Conservation (phyloP, 192 early-diverging fungal species). For the Funneliformis geosporum region DNA sequence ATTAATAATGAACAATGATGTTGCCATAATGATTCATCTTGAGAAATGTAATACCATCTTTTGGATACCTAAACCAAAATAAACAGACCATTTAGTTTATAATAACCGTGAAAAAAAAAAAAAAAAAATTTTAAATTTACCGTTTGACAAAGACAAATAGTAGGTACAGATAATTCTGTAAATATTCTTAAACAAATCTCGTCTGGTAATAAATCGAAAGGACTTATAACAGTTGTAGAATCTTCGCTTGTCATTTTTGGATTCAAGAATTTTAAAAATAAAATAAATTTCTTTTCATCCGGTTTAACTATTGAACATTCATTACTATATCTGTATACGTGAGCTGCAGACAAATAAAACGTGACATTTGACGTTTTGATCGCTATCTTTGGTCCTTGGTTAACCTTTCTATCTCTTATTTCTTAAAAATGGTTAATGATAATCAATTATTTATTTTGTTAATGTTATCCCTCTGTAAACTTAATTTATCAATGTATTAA, state of each 20-base stretch:
- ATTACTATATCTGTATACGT: no score
- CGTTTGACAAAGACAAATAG: slow-evolving; percentile 13
- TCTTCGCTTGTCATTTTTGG: neutral
- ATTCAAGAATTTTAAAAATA: neutral
- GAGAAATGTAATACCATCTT: slow-evolving; percentile 1
- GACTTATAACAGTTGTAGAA: neutral
- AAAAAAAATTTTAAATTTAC: neutral
- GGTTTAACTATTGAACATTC: no score
- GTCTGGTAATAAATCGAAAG: slow-evolving; percentile 15
- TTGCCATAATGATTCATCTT: slow-evolving; percentile 6
- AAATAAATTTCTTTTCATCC: no score
- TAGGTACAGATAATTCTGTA: neutral
- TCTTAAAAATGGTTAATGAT: no score
- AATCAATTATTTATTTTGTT: no score
- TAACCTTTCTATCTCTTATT: no score
- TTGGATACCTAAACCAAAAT: slow-evolving; percentile 21
- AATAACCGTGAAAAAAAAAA: neutral
- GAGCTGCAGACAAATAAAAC: no score
- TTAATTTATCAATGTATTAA: no score
- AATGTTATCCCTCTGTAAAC: no score
- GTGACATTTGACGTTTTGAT: no score
- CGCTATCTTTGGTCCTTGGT: no score
- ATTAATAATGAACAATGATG: neutral
- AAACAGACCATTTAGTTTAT: neutral
- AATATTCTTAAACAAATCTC: slow-evolving; percentile 18